Base-by-base conservation (phyloP, 75 land plant species). In the Sequoia sempervirens region DNA sequence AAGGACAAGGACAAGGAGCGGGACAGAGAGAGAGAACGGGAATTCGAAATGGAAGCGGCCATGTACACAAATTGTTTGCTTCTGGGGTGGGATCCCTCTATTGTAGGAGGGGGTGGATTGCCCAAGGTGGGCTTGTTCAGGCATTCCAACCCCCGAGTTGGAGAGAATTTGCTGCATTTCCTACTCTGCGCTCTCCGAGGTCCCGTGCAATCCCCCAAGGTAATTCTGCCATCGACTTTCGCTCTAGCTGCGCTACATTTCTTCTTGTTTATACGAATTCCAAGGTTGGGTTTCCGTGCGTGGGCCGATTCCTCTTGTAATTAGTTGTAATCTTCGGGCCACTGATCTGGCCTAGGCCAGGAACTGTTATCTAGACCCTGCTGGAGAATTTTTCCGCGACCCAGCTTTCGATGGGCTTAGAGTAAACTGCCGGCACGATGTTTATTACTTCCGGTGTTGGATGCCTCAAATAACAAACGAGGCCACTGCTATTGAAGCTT, bases 41-140 rank as follows among this genome's bases (percentile, higher is more conserved):
- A 97, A 86, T 88, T 88, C 43, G 99, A 96, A 89, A 89, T 97
- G 58, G 99, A 97, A 83, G 93, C 94, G 45, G 98, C 99, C 43
- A 89, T 94, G 94, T 96, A 94, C 92, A 93, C 94, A 23, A 97
- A 97, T 82, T 97, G 99, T 81, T 86, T 97, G 83, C 91, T 97
- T 5, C 84, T 97, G 43, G 99, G 99, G 6, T 87, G 96, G 64
- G 99, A 97, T 90, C 90, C 96, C 32, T 83, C 90, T 43, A 73
- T 94, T 23, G 90, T 97, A 75, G 94, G 93, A 15, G 89, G 89
- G 17, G 90, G 83, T 45, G 86, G 83, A 30, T 40, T 84, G n/a
- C 93, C 96, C 53, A 86, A 93, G 61, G 91, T 93, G 20, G 98
- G 98, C 2, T 89, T 89, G 2, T 97, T 97, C 90, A 93, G 98